These are phyloP conservation scores for Candida ulmi DNA, from an alignment of 805 yeast genomes.

Conservation along the genomic window DNA sequence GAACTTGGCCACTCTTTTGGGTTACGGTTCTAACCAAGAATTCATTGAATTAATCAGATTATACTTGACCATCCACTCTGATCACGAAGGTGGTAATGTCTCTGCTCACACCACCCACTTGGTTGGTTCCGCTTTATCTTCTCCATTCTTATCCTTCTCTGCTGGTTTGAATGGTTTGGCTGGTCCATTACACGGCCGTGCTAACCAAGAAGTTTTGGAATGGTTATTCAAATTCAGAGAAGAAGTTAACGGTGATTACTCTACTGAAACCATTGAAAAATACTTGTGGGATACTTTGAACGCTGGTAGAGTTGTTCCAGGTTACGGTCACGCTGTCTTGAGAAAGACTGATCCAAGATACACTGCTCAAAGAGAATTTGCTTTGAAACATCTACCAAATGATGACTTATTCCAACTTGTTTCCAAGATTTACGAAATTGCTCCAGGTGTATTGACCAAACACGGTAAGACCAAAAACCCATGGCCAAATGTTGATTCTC, in stretches of 20 bases:
- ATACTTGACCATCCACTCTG: constrained; percentile 77
- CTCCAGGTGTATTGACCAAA: constrained; percentile 73
- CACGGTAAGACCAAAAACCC: constrained; percentile 92
- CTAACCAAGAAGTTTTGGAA: constrained; percentile 82
- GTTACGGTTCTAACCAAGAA: constrained; percentile 55
- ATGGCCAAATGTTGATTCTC: constrained; percentile 89
- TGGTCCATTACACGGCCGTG: constrained; percentile 86
- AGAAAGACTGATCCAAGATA: constrained; percentile 88
- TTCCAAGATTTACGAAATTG: constrained; percentile 72
- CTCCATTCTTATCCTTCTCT: constrained; percentile 72
- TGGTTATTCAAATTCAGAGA: constrained; percentile 67
- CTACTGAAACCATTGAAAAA: constrained; percentile 64
- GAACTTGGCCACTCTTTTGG: constrained; percentile 53
- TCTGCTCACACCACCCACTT: constrained; percentile 84
- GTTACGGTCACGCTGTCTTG: constrained; percentile 84
- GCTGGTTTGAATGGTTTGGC: constrained; percentile 85
- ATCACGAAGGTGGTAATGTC: constrained; percentile 89
- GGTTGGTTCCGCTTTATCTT: constrained; percentile 77
- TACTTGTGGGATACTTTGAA: constrained; percentile 76
- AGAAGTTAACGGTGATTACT: constrained; percentile 56
- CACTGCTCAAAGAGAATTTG: constrained; percentile 82
- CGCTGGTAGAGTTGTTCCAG: constrained; percentile 82
- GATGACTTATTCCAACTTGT: constrained; percentile 76
- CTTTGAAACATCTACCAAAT: constrained; percentile 69
- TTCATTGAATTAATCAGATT: constrained; percentile 77